Percentiles rank a stretch among this genome's conserved stretches.
phyloP scores from a whole-genome alignment of 164 flowering plant genomes.

The Cinnamomum chago region DNA sequence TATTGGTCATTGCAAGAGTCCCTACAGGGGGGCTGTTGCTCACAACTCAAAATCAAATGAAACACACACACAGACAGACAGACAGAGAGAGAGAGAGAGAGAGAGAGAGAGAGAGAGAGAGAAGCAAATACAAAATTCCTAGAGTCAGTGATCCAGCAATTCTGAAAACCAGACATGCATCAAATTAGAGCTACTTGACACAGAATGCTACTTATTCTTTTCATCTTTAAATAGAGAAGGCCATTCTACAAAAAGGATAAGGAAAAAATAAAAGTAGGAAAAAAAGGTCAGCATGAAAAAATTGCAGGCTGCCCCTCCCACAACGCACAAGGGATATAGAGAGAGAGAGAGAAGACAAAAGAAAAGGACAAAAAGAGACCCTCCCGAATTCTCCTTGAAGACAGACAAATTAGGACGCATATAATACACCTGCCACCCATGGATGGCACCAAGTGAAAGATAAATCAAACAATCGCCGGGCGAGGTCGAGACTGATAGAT shows the following conservation, averaged over 20 bases:
- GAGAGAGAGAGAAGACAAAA: neutral
- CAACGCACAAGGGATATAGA: neutral
- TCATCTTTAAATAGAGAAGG: conserved; percentile 9
- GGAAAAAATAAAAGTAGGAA: neutral
- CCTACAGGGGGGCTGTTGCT: too few species aligned
- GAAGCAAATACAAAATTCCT: too few species aligned
- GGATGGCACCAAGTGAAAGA: conserved; percentile 10
- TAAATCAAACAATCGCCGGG: conserved; percentile 18
- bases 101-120: too few species aligned
- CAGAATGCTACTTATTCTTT: conserved; percentile 10
- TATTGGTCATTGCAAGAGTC: too few species aligned
- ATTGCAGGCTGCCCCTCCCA: conserved; percentile 12
- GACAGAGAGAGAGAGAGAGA: too few species aligned
- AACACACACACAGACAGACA: too few species aligned
- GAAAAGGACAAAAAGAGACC: neutral
- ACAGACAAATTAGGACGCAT: conserved; percentile 9
- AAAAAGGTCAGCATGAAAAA: conserved; percentile 12
- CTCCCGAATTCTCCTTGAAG: conserved; percentile 6
- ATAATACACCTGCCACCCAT: conserved; percentile 12
- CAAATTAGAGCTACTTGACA: too few species aligned
- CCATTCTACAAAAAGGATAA: conserved; percentile 12
- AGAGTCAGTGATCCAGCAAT: too few species aligned
- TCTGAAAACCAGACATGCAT: too few species aligned
- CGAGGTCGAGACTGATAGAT: neutral
- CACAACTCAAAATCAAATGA: too few species aligned